A percentile compares a stretch with the other conserved stretches of the same genome.
Evolutionary conservation across 306 rosid species (phyloP).

Genomic region (Cucumis cinereus): DNA sequence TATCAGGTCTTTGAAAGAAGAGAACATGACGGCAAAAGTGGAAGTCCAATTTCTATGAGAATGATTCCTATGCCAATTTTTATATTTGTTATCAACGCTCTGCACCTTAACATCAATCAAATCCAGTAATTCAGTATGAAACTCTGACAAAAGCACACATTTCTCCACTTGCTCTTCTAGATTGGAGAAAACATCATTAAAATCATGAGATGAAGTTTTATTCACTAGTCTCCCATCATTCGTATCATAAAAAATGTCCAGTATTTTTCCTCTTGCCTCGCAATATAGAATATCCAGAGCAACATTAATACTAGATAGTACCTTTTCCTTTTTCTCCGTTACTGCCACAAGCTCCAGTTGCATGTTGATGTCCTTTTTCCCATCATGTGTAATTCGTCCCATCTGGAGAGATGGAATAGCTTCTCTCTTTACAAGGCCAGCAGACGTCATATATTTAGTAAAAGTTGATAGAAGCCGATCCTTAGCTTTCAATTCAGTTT

Average conservation of each 20-base stretch:
- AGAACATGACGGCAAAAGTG: slow-evolving; percentile 46
- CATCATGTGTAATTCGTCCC: slow-evolving; percentile 33
- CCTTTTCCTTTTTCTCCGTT: slow-evolving; percentile 51
- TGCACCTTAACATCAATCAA: slow-evolving; percentile 36
- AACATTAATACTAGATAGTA: slow-evolving; percentile 34
- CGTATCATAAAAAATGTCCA: slow-evolving; percentile 26
- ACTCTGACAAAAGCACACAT: slow-evolving; percentile 62
- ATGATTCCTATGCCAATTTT: slow-evolving; percentile 23
- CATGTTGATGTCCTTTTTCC: slow-evolving; percentile 25
- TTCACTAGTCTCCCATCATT: slow-evolving; percentile 31
- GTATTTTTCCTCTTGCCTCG: slow-evolving; percentile 41
- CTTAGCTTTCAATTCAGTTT: slow-evolving; percentile 69
- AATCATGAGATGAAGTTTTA: slow-evolving; percentile 28
- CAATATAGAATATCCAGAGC: slow-evolving; percentile 48
- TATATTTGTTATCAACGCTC: slow-evolving; percentile 22
- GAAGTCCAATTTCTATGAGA: slow-evolving; percentile 67
- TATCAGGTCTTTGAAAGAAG: slow-evolving; percentile 52
- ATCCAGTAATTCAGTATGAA: slow-evolving; percentile 44
- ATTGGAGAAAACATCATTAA: slow-evolving; percentile 43
- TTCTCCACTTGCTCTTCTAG: slow-evolving; percentile 86
- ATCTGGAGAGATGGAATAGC: slow-evolving; percentile 31
- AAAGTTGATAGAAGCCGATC: slow-evolving; percentile 61
- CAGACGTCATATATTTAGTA: slow-evolving; percentile 55
- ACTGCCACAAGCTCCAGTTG: slow-evolving; percentile 42
- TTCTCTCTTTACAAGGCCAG: slow-evolving; percentile 39